Conservation (phyloP, 148 eudicot species). For the Talinum fruticosum region DNA sequence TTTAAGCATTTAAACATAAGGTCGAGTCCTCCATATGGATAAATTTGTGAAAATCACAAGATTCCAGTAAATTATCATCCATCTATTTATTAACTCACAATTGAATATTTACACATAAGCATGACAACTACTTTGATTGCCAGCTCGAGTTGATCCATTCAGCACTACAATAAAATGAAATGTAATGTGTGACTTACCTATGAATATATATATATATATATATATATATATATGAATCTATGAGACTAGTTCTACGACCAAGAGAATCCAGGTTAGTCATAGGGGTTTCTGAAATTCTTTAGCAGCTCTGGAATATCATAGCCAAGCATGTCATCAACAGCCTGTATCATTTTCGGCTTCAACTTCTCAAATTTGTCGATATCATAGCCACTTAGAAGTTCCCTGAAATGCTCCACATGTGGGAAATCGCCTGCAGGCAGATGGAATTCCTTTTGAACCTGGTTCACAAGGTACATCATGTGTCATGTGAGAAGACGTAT, state of each 20-base stretch:
- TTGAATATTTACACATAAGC: not conserved
- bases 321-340: slow-evolving; percentile 86
- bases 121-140: not conserved
- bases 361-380: slow-evolving; percentile 82
- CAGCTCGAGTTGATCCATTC: not conserved
- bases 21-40: not conserved
- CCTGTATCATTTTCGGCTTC: slow-evolving; percentile 89
- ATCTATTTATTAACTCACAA: not conserved
- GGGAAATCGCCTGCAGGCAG: slow-evolving; percentile 88
- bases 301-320: slow-evolving; percentile 83
- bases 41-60: not conserved
- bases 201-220: no score
- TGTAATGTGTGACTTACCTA: not conserved
- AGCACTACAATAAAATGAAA: not conserved
- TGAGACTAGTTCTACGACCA: not conserved
- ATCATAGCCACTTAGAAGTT: slow-evolving; percentile 54
- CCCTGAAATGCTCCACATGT: slow-evolving; percentile 66
- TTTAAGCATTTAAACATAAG: not conserved
- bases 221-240: not conserved
- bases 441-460: slow-evolving; percentile 82
- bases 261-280: slow-evolving; percentile 34
- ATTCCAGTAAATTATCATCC: not conserved
- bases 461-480: slow-evolving; percentile 8
- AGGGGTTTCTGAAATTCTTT: slow-evolving; percentile 79
- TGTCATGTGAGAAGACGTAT: not conserved